These are phyloP conservation scores for Viola odorata DNA, from an alignment of 345 rosid genomes.

Conservation along the genomic window DNA sequence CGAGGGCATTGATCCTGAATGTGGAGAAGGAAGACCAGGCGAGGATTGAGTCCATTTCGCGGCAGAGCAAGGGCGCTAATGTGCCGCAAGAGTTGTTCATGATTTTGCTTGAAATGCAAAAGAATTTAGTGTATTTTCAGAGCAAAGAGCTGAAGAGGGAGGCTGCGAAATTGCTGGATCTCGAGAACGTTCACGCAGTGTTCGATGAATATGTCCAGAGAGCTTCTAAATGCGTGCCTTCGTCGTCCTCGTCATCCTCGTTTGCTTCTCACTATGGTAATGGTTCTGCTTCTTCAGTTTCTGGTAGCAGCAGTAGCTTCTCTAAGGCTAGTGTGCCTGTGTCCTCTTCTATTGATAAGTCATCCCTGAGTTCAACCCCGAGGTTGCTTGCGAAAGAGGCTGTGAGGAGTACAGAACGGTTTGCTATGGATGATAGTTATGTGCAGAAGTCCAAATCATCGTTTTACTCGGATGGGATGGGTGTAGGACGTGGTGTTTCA, in stretches of 20 bases:
- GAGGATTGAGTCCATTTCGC: conserved; percentile 53
- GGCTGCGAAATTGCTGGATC: conserved; percentile 65
- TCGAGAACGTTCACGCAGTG: conserved; percentile 53
- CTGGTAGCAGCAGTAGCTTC: conserved; percentile 1
- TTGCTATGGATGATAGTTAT: conserved; percentile 68
- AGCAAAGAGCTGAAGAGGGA: conserved; percentile 73
- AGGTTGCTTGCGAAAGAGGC: conserved; percentile 29
- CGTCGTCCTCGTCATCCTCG: conserved; percentile 34
- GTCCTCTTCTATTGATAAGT: conserved; percentile 2
- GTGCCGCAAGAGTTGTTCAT: conserved; percentile 75
- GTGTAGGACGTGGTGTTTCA: conserved; percentile 29
- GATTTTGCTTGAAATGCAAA: conserved; percentile 70
- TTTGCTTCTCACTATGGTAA: conserved; percentile 16
- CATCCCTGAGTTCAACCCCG: conserved; percentile 18
- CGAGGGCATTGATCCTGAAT: conserved; percentile 47
- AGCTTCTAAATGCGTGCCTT: conserved; percentile 62
- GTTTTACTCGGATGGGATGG: conserved; percentile 40
- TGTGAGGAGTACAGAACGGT: conserved; percentile 30
- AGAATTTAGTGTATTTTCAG: conserved; percentile 41
- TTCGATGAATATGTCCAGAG: conserved; percentile 82
- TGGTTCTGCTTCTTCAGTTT: conserved; percentile 22
- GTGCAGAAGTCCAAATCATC: conserved; percentile 54
- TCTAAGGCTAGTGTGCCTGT: not conserved
- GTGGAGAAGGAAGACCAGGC: conserved; percentile 74
- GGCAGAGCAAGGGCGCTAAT: conserved; percentile 37